Base-by-base conservation (phyloP, 768 basidiomycete species). In the Termitomyces sp. region DNA sequence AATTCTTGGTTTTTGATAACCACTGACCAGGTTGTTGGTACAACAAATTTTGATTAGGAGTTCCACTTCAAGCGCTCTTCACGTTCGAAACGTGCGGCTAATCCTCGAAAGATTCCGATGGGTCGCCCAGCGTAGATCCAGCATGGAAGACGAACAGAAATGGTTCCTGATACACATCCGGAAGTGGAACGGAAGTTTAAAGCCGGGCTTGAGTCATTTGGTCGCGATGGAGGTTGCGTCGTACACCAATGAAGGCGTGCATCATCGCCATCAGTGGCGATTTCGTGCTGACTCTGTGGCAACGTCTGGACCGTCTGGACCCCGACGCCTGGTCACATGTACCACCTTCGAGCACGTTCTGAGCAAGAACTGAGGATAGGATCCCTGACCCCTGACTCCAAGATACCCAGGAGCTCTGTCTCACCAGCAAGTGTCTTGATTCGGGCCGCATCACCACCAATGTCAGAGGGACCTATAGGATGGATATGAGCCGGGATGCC, bases 81-180 rank as follows among this genome's bases (percentile, higher is more conserved):
- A 4, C 52, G 22, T 38, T 53, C 7, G 24, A 39, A 24, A 55
- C 32, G 39, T 55, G 40, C 36, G 42, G 40, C 22, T 44, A 36
- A 55, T 55, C 35, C 36, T 54, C 33, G 51, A 46, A 28, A 35
- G n/a, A 9, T 6, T 38, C n/a, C 56, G 56, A 57, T 48, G 56
- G 33, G 24, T 57, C 44, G 28, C 42, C n/a, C 28, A 32, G 15
- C 39, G 62, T 55, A 63, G 62, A 63, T 63, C 62, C 22, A 56
- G 28, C 38, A 54, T 40, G 39, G 62, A 63, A 63, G 62, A 28
- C 39, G 4, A 39, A 46, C 36, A 15, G 38, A 58, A 38, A 22
- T 12, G 20, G 55, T 51, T 16, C 48, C 38, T 24, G 35, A n/a
- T 15, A 46, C 44, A 60, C 40, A 59, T 44, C 36, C 40, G 39